Conservation (phyloP, 129 eudicot genomes). For the Erigeron canadensis region DNA sequence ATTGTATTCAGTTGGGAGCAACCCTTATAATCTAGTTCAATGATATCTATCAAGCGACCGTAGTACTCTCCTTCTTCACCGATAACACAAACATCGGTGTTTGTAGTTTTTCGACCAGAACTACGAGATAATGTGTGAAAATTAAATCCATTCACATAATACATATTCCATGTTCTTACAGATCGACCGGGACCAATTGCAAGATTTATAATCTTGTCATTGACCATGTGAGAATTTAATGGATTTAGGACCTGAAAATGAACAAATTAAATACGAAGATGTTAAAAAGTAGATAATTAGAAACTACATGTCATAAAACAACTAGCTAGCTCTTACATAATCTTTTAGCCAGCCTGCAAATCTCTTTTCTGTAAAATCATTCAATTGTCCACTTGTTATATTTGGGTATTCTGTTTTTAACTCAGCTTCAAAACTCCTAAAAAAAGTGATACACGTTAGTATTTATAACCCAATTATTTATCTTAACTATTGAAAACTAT, state of each 20-base stretch:
- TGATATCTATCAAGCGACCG: too few relatives aligned
- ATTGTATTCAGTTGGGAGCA: background rate
- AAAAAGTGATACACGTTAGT: background rate
- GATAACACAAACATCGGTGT: background rate
- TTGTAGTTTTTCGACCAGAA: background rate
- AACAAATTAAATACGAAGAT: background rate
- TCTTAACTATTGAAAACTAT: background rate
- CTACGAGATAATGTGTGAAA: conserved; percentile 1
- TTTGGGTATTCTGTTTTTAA: background rate
- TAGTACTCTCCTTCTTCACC: too few relatives aligned
- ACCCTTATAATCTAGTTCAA: background rate
- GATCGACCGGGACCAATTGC: conserved; percentile 1
- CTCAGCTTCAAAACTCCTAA: conserved; percentile 7
- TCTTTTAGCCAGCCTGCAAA: conserved; percentile 1
- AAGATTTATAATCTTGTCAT: too few relatives aligned
- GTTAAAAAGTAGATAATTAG: background rate
- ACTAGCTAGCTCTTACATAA: background rate
- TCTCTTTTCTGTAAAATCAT: background rate
- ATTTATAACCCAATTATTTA: background rate
- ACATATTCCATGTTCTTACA: background rate
- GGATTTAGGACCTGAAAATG: background rate
- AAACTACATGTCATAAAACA: background rate
- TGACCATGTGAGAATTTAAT: background rate
- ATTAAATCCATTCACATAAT: conserved; percentile 4
- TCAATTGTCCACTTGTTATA: background rate